phyloP scores from a whole-genome alignment of 2,329 filamentous ascomycete species.

The Trichoderma sp. region DNA sequence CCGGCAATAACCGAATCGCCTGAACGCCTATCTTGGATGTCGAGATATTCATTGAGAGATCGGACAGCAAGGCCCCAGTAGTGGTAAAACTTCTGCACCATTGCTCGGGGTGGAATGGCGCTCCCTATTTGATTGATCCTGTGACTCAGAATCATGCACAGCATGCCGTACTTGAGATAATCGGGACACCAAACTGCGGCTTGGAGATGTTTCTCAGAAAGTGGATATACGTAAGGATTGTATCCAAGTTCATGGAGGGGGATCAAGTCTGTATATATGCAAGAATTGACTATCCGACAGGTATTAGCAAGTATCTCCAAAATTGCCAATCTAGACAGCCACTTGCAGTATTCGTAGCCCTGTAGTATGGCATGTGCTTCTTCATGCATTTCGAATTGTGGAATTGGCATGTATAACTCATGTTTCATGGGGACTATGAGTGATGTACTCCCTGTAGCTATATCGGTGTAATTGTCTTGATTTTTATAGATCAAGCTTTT shows the following conservation, averaged over 20 bases:
- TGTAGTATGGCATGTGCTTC: not conserved
- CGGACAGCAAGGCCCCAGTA: slow-evolving; percentile 4
- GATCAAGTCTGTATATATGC: not conserved
- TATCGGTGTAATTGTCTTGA: not conserved
- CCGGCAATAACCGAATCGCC: not conserved
- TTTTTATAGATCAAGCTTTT: not conserved
- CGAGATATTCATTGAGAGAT: not conserved
- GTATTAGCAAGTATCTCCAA: not conserved
- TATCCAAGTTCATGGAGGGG: not conserved
- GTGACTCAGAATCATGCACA: not conserved
- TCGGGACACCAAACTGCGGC: not conserved
- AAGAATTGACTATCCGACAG: not conserved
- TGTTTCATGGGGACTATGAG: not conserved
- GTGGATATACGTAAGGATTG: not conserved
- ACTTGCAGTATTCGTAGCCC: not conserved
- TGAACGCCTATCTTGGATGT: not conserved
- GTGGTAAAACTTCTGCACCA: not conserved
- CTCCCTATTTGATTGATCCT: not conserved
- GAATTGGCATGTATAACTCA: not conserved
- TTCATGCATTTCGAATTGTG: not conserved
- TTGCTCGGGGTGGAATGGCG: not conserved
- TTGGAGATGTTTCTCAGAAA: not conserved
- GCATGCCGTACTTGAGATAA: slow-evolving; percentile 4
- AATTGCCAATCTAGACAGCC: not conserved
- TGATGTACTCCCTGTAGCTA: not conserved